Percentiles rank a stretch among this genome's conserved stretches.
These are phyloP conservation scores for Meira miltonrushii DNA, from an alignment of 1,284 basidiomycete genomes.

Conservation along the genomic window DNA sequence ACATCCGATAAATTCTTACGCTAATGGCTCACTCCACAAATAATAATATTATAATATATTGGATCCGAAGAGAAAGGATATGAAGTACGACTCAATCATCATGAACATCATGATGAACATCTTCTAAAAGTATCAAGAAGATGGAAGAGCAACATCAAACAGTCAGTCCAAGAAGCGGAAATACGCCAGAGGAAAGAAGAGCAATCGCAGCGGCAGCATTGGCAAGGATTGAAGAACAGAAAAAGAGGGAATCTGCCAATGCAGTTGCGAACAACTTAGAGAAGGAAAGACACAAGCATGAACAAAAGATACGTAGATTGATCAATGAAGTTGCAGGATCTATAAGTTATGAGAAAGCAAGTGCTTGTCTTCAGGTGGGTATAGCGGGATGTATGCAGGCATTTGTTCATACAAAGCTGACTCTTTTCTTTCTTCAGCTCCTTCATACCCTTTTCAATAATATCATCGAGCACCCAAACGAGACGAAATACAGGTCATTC, in stretches of 20 bases:
- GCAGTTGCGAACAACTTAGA: neutral
- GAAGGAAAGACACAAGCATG: neutral
- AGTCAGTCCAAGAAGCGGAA: too few relatives aligned
- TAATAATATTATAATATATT: too few relatives aligned
- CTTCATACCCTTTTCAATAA: constrained; percentile 7
- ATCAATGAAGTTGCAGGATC: constrained; percentile 5
- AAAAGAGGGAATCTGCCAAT: neutral
- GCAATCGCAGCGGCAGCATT: neutral
- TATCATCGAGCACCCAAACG: neutral
- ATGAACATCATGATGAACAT: too few relatives aligned
- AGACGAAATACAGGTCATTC: constrained; percentile 9
- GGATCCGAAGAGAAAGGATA: too few relatives aligned
- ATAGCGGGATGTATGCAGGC: neutral
- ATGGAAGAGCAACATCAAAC: too few relatives aligned
- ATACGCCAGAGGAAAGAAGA: too few relatives aligned
- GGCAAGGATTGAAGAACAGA: neutral
- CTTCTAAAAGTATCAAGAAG: too few relatives aligned
- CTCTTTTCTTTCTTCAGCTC: constrained; percentile 4
- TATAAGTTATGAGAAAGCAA: neutral
- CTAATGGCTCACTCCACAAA: too few relatives aligned
- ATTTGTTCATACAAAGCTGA: constrained; percentile 1
- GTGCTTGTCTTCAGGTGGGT: constrained; percentile 2
- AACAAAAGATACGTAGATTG: neutral
- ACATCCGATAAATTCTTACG: too few relatives aligned
- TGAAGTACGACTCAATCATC: too few relatives aligned